Evolutionary conservation across 345 rosid genomes (phyloP).

Genomic region (Populus deltoides): DNA sequence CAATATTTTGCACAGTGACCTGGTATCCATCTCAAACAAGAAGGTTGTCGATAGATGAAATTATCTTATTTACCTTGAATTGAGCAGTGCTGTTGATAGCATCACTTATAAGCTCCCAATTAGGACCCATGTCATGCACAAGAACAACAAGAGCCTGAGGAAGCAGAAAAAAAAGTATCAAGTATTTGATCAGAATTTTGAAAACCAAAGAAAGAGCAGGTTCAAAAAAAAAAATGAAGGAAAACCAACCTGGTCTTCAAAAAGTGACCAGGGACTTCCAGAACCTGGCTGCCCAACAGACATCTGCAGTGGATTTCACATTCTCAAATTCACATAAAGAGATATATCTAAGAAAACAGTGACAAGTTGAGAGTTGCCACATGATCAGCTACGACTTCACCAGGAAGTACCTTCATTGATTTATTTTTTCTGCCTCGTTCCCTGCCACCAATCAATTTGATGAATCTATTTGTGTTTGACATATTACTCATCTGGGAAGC

Average conservation of each 20-base stretch:
- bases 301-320: slow-evolving; percentile 47
- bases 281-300: slow-evolving; percentile 71
- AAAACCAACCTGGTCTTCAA: slow-evolving; percentile 89
- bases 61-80: slow-evolving; percentile 58
- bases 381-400: slow-evolving; percentile 3
- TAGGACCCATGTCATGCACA: slow-evolving; percentile 99
- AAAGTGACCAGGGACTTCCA: slow-evolving; percentile 87
- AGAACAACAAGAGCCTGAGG: slow-evolving; percentile 94
- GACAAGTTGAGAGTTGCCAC: not conserved
- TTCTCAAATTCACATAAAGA: slow-evolving; percentile 21
- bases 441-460: slow-evolving; percentile 67
- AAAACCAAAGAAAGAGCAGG: slow-evolving; percentile 18
- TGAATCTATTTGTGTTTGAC: slow-evolving; percentile 73
- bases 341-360: not conserved
- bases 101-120: slow-evolving; percentile 99
- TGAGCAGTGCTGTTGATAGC: slow-evolving; percentile 86
- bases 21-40: slow-evolving; percentile 5
- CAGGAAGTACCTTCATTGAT: slow-evolving; percentile 60
- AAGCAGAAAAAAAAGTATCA: slow-evolving; percentile 18
- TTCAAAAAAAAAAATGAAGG: slow-evolving; percentile 15
- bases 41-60: slow-evolving; percentile 2
- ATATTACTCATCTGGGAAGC: slow-evolving; percentile 95
- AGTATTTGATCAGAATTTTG: slow-evolving; percentile 19
- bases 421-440: slow-evolving; percentile 79
- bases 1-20: not conserved